phyloP scores from a whole-genome alignment of 2,329 filamentous ascomycete species.

The Incumbomyces delicatus region DNA sequence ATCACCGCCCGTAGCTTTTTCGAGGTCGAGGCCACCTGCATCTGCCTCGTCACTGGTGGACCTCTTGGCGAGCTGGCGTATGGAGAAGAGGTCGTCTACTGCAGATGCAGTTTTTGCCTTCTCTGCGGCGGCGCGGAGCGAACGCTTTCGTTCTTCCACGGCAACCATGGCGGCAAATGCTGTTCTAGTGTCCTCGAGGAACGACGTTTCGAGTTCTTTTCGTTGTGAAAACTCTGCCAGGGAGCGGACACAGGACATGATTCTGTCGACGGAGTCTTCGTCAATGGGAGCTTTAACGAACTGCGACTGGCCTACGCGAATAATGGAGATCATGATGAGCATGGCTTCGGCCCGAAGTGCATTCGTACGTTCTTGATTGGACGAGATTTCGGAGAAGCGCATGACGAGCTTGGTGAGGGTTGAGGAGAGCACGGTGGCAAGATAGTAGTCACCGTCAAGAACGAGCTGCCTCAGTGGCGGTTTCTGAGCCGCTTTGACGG shows the following conservation, averaged over 20 bases:
- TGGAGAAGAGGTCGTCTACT: slow-evolving; percentile 87
- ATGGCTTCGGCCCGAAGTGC: slow-evolving; percentile 92
- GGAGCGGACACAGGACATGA: slow-evolving; percentile 94
- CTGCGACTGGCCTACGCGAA: slow-evolving; percentile 95
- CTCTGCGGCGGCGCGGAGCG: slow-evolving; percentile 84
- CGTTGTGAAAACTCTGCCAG: slow-evolving; percentile 81
- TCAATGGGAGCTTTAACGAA: slow-evolving; percentile 97
- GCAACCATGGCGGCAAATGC: slow-evolving; percentile 97
- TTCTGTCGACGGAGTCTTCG: slow-evolving; percentile 94
- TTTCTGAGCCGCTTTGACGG: slow-evolving; percentile 94
- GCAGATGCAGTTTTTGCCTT: slow-evolving; percentile 91
- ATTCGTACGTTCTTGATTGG: slow-evolving; percentile 78
- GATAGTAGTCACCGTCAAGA: slow-evolving; percentile 92
- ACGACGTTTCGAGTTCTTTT: slow-evolving; percentile 84
- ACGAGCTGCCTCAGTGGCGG: slow-evolving; percentile 90
- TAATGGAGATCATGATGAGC: slow-evolving; percentile 99
- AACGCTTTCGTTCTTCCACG: slow-evolving; percentile 93
- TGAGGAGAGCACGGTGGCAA: slow-evolving; percentile 88
- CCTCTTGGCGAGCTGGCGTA: slow-evolving; percentile 89
- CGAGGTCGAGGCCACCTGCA: slow-evolving; percentile 79
- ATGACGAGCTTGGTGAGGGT: slow-evolving; percentile 96
- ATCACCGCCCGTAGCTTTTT: slow-evolving; percentile 89
- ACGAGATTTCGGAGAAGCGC: slow-evolving; percentile 88
- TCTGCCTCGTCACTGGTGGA: slow-evolving; percentile 71
- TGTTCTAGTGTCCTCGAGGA: slow-evolving; percentile 87